Percentiles rank a stretch among this genome's conserved stretches.
These are phyloP conservation scores for Dunaliella sp. DNA, from an alignment of 139 green algal genomes.

Conservation along the genomic window DNA sequence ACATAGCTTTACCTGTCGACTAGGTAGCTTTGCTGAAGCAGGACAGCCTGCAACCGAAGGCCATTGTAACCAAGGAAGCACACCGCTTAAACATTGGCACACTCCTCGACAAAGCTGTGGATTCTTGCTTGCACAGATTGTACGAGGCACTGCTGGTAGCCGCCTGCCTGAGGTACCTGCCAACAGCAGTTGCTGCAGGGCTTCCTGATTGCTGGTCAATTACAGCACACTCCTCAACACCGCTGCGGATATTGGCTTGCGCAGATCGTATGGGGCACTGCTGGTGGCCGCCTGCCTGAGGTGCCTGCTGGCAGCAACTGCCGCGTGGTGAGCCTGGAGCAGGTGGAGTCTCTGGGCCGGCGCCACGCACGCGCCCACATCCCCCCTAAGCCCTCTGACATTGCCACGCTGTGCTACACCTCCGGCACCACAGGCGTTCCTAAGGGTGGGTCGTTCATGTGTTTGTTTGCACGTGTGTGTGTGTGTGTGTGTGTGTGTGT, in stretches of 20 bases:
- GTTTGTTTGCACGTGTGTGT: too few species aligned
- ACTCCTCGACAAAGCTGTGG: too few species aligned
- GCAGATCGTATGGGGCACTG: conserved; percentile 61
- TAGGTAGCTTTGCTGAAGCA: too few species aligned
- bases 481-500: too few species aligned
- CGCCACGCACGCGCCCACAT: conserved; percentile 75
- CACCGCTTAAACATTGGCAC: too few species aligned
- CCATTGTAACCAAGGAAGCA: too few species aligned
- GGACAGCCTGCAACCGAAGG: too few species aligned
- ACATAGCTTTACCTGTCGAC: too few species aligned
- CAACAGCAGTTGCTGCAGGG: conserved; percentile 33
- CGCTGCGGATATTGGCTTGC: too few species aligned
- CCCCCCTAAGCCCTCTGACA: conserved; percentile 73
- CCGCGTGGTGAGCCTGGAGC: conserved; percentile 61
- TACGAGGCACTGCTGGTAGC: conserved; percentile 42
- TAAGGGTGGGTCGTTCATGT: too few species aligned
- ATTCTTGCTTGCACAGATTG: conserved; percentile 54
- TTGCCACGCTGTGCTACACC: conserved; percentile 97
- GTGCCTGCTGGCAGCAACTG: conserved; percentile 34
- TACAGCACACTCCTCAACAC: too few species aligned
- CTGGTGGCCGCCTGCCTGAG: conserved; percentile 45
- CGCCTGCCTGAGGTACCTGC: conserved; percentile 53
- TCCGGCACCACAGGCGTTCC: conserved; percentile 84
- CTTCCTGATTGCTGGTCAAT: conserved; percentile 1
- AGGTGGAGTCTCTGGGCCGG: conserved; percentile 60